Percentiles rank a stretch among this genome's conserved stretches.
phyloP scores from a whole-genome alignment of 176 grass and related monocot species.

The Saccharum officinarum region DNA sequence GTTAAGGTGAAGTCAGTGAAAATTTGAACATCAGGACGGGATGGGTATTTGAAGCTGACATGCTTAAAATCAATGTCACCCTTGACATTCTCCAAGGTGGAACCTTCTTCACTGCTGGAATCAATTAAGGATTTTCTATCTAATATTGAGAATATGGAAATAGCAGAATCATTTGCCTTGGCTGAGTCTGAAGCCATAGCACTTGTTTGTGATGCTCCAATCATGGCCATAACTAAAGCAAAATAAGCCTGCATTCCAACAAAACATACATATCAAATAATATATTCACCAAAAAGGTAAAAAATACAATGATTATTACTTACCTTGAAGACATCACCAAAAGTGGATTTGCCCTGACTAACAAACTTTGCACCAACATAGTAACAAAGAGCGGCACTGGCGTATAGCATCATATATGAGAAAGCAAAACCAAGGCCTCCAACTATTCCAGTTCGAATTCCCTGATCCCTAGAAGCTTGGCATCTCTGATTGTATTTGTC shows the following conservation, averaged over 20 bases:
- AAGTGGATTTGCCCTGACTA: conserved; percentile 32
- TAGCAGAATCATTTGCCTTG: conserved; percentile 28
- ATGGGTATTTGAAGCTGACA: conserved; percentile 28
- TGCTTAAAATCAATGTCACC: conserved; percentile 27
- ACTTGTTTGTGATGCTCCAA: conserved; percentile 6
- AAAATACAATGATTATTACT: not conserved
- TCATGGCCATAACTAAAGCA: conserved; percentile 22
- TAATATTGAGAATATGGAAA: conserved; percentile 26
- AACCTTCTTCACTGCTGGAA: conserved; percentile 21
- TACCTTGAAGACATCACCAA: conserved; percentile 44
- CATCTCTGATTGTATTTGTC: conserved; percentile 37
- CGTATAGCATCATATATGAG: conserved; percentile 42
- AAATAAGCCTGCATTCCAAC: conserved; percentile 21
- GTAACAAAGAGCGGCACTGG: conserved; percentile 29
- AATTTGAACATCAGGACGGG: conserved; percentile 23
- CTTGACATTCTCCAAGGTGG: not conserved
- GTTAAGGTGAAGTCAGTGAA: conserved; percentile 18
- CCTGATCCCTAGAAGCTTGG: conserved; percentile 34
- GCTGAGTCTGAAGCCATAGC: conserved; percentile 1
- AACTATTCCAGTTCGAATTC: conserved; percentile 51
- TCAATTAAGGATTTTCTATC: conserved; percentile 24
- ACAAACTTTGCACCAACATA: conserved; percentile 51
- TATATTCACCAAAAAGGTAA: not conserved
- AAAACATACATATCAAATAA: conserved; percentile 14
- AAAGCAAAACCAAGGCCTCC: conserved; percentile 50